These are phyloP conservation scores for Poa pratensis DNA, from an alignment of 176 grass and related monocot species.

Conservation along the genomic window DNA sequence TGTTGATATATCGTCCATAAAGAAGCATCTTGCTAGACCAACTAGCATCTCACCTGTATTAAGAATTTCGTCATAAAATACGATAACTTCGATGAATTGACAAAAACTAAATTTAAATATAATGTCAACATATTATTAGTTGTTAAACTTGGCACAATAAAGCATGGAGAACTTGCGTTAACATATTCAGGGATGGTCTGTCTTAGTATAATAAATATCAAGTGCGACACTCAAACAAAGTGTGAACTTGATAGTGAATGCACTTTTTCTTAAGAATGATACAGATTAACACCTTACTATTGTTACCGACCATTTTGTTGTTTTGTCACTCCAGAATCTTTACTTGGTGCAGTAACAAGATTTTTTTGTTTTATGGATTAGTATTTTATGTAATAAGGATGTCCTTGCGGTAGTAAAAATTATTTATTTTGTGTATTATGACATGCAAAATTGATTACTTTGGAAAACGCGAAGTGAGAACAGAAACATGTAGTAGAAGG, in stretches of 20 bases:
- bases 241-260: neutral
- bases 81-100: neutral
- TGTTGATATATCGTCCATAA: constrained; percentile 91
- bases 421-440: neutral
- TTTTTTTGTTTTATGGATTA: neutral
- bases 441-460: neutral
- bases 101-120: neutral
- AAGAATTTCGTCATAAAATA: neutral
- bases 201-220: neutral
- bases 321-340: neutral
- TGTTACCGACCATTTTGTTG: neutral
- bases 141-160: neutral
- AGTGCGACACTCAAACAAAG: neutral
- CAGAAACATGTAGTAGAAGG: too few relatives aligned
- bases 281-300: neutral
- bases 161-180: neutral
- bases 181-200: neutral
- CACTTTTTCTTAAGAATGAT: neutral
- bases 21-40: constrained; percentile 67
- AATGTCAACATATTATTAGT: neutral
- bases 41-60: constrained; percentile 87
- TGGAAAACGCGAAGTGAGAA: neutral
- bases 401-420: neutral
- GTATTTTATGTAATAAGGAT: neutral
- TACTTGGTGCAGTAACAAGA: neutral